Evolutionary conservation across 1,284 basidiomycete genomes (phyloP).

Genomic region (Puccinia triticina): DNA sequence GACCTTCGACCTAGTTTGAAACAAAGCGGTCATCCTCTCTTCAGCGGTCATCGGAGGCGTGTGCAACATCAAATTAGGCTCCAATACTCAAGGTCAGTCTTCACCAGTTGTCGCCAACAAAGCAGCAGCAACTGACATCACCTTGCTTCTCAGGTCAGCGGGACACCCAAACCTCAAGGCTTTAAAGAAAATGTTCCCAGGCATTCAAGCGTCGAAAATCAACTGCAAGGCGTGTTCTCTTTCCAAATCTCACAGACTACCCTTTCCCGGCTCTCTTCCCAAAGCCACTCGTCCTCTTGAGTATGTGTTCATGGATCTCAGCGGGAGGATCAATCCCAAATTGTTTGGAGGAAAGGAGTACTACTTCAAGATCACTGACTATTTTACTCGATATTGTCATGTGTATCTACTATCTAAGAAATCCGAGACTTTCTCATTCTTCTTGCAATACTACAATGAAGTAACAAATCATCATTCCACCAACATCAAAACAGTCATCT

Average conservation of each 20-base stretch:
- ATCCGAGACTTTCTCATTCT: background rate
- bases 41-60: background rate
- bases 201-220: background rate
- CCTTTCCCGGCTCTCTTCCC: background rate
- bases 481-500: background rate
- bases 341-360: background rate
- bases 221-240: background rate
- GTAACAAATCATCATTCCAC: background rate
- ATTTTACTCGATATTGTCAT: slow-evolving; percentile 1
- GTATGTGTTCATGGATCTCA: background rate
- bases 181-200: background rate
- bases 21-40: background rate
- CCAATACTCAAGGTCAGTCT: background rate
- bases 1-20: background rate
- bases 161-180: background rate
- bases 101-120: background rate
- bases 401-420: slow-evolving; percentile 1
- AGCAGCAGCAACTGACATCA: background rate
- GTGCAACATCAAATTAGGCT: background rate
- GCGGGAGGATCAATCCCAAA: background rate
- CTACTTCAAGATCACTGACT: background rate
- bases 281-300: background rate
- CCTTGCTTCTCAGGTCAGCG: background rate
- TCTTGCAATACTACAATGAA: background rate
- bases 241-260: no score